phyloP scores from a whole-genome alignment of 208 protist species.

The Leishmania tropica region DNA sequence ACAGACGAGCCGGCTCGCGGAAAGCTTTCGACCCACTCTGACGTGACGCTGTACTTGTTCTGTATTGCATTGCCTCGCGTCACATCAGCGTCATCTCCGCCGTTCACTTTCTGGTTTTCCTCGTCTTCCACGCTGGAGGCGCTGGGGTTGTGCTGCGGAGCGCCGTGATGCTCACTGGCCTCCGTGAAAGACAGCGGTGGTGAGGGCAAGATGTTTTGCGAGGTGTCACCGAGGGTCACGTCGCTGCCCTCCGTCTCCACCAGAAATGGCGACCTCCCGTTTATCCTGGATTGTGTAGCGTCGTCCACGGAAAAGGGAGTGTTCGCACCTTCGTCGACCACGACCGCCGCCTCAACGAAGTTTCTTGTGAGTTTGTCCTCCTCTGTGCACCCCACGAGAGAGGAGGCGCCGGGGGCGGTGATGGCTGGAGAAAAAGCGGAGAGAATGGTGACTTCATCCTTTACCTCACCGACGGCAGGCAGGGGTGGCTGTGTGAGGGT shows the following conservation, averaged over 20 bases:
- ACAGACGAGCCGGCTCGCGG: background rate
- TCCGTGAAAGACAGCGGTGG: background rate
- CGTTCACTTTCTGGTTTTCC: background rate
- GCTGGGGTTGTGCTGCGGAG: background rate
- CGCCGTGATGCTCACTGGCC: background rate
- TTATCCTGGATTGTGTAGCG: background rate
- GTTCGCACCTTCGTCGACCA: background rate
- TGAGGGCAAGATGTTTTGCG: conserved; percentile 5
- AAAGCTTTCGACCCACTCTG: conserved; percentile 22
- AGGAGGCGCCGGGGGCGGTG: background rate
- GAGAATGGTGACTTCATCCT: background rate
- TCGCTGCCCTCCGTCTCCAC: background rate
- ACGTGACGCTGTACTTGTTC: conserved; percentile 26
- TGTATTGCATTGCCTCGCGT: conserved; percentile 13
- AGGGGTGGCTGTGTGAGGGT: background rate
- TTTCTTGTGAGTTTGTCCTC: background rate
- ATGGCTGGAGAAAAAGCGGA: background rate
- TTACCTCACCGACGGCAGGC: background rate
- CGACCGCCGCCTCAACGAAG: background rate
- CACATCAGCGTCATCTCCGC: conserved; percentile 1
- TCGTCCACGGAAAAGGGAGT: background rate
- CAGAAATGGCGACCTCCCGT: background rate
- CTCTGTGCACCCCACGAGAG: too few relatives aligned
- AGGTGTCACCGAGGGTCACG: conserved; percentile 9
- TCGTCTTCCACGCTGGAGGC: background rate